These are phyloP conservation scores for Centaurea solstitialis DNA, from an alignment of 129 eudicot species.

Conservation along the genomic window DNA sequence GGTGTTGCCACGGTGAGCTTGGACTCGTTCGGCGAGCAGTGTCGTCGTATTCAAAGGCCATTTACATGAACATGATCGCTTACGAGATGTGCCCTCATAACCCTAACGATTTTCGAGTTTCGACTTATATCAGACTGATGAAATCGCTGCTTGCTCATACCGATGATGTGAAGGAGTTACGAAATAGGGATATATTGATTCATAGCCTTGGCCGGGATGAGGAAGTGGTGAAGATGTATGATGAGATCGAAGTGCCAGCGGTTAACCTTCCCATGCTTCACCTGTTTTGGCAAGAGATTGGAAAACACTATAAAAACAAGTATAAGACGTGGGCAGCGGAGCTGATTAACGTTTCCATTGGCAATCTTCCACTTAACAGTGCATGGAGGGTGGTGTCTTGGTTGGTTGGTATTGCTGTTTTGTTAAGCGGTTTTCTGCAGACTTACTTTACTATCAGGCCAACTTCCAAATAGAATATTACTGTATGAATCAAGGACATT, in stretches of 20 bases:
- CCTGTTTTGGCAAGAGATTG: slow-evolving; percentile 14
- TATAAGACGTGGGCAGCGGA: slow-evolving; percentile 49
- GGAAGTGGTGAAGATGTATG: slow-evolving; percentile 43
- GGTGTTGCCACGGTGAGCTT: slow-evolving; percentile 25
- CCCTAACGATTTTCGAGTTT: slow-evolving; percentile 32
- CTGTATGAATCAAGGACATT: too few species aligned
- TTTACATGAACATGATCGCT: slow-evolving; percentile 43
- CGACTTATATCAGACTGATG: slow-evolving; percentile 41
- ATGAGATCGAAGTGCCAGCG: slow-evolving; percentile 31
- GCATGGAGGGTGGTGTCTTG: too few species aligned
- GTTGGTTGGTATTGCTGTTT: too few species aligned
- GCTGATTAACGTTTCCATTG: slow-evolving; percentile 30
- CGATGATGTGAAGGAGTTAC: slow-evolving; percentile 43
- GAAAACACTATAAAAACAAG: slow-evolving; percentile 17
- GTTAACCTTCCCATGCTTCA: slow-evolving; percentile 10
- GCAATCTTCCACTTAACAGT: too few species aligned
- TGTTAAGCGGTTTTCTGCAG: too few species aligned
- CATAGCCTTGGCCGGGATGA: slow-evolving; percentile 38
- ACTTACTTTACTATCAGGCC: too few species aligned
- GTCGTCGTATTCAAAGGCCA: slow-evolving; percentile 8
- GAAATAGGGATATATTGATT: slow-evolving; percentile 14
- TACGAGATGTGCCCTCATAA: slow-evolving; percentile 46
- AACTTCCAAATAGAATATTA: too few species aligned
- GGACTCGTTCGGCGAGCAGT: slow-evolving; percentile 28
- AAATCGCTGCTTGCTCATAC: slow-evolving; percentile 32